Conservation (phyloP, 495 filamentous ascomycete genomes). For the Pseudevernia furfuracea region DNA sequence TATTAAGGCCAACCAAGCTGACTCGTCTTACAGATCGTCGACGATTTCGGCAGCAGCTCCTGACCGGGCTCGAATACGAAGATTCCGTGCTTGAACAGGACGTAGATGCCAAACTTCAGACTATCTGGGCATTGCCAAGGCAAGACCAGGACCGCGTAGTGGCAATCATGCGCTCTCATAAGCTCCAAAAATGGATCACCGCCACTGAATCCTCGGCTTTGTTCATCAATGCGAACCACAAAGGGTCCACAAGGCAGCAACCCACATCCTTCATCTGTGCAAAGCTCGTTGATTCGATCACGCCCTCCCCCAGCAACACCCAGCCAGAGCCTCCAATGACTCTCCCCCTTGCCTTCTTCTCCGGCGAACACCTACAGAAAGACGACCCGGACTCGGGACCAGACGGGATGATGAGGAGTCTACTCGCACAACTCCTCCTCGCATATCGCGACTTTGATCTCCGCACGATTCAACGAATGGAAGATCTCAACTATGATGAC, state of each 20-base stretch:
- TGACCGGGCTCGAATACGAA: constrained; percentile 9
- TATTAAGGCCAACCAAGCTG: background rate
- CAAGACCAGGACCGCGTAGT: constrained; percentile 9
- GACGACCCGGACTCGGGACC: background rate
- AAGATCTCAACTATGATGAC: background rate
- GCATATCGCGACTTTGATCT: constrained; percentile 6
- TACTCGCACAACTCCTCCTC: constrained; percentile 7
- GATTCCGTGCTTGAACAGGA: constrained; percentile 2
- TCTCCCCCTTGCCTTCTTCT: constrained; percentile 7
- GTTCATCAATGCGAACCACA: constrained; percentile 8
- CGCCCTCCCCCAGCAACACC: background rate
- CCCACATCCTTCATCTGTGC: constrained; percentile 8
- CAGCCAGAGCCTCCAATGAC: background rate
- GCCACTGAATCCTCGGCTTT: background rate
- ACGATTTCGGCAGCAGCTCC: background rate
- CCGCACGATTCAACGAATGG: background rate
- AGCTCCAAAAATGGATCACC: constrained; percentile 11
- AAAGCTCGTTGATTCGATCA: constrained; percentile 8
- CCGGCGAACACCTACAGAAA: constrained; percentile 1
- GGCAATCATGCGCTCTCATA: constrained; percentile 5
- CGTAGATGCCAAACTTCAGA: background rate
- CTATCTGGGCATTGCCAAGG: background rate
- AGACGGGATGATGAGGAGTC: constrained; percentile 8
- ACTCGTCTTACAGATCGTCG: background rate
- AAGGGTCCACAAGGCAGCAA: background rate